Evolutionary conservation across 1,284 basidiomycete genomes (phyloP), one percentile per base, ranked within the genome.

Genomic region (Taiwanofungus camphoratus): DNA sequence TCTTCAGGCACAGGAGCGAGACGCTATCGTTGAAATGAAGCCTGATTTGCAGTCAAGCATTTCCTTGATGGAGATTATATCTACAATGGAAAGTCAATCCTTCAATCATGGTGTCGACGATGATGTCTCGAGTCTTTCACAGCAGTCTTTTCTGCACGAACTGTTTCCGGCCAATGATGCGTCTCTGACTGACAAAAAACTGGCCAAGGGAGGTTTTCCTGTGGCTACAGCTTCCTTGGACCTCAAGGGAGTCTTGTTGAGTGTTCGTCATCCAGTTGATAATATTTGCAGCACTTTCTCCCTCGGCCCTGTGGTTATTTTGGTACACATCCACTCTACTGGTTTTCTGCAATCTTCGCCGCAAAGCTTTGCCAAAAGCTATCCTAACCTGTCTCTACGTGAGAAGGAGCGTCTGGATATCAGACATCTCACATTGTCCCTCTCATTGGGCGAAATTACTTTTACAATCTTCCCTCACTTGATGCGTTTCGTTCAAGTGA

Each of bases 1-100:
- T 26, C 39, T 66, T 31, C 53, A 58, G 15, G 42, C 54, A 4
- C 47, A 50, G 30, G 58, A 64, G 36, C 59, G 60, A 7, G 44
- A 50, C 15, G 39, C 46, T 0, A 38, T 66, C 5, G 23, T 51
- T 19, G 20, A 48, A 4, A 22, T 48, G 1, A 41, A 47, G 11
- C 33, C 42, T 2, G 36, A 51, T 12, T 30, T 45, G 3, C 31
- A 45, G 5, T 18, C 42, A n/a, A 30, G 39, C 8, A 45, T 54
- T 7, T 46, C 58, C 6, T 38, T 56, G 26, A 54, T 56, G 4
- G 58, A 64, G 4, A 39, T 64, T 8, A 35, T 56, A 3, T 44
- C 48, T 3, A 34, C 53, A 5, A 43, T 65, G 4, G 54, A 61
- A 22, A 40, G 39, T 11, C 57, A 60, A 23, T 48, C 56, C 41